A percentile compares a stretch with the other conserved stretches of the same genome.
Conservation (phyloP, 129 eudicot genomes). For the Smallanthus sonchifolius region DNA sequence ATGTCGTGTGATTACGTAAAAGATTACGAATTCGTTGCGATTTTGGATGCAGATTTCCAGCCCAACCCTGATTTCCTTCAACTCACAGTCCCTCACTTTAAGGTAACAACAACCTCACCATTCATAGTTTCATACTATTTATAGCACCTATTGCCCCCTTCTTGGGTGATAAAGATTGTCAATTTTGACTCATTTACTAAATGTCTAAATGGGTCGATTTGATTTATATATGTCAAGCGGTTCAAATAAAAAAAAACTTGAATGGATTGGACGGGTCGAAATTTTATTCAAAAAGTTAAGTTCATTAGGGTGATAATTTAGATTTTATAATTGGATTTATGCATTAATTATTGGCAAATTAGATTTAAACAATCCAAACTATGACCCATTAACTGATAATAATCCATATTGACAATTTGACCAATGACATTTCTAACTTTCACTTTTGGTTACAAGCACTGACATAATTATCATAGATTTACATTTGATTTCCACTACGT, state of each 20-base stretch:
- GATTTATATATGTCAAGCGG: neutral
- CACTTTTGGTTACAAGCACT: no score
- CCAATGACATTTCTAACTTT: no score
- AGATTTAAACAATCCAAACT: no score
- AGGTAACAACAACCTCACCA: conserved; percentile 41
- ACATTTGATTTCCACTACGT: no score
- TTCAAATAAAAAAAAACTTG: neutral
- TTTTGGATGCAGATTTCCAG: conserved; percentile 88
- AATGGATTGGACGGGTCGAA: neutral
- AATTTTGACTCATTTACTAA: neutral
- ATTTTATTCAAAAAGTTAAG: neutral
- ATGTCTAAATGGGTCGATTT: neutral
- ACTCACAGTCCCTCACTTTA: conserved; percentile 68
- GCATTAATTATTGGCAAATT: neutral
- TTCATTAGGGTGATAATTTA: neutral
- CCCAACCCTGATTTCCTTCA: conserved; percentile 79
- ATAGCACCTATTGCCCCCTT: neutral
- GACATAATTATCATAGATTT: no score
- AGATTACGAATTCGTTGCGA: conserved; percentile 78
- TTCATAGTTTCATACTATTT: neutral
- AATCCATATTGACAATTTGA: no score
- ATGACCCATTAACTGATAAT: no score
- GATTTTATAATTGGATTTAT: neutral
- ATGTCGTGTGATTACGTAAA: conserved; percentile 94
- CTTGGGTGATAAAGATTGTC: conserved; percentile 13